These are phyloP conservation scores for Quercus robur DNA, from an alignment of 306 rosid genomes.

Conservation along the genomic window DNA sequence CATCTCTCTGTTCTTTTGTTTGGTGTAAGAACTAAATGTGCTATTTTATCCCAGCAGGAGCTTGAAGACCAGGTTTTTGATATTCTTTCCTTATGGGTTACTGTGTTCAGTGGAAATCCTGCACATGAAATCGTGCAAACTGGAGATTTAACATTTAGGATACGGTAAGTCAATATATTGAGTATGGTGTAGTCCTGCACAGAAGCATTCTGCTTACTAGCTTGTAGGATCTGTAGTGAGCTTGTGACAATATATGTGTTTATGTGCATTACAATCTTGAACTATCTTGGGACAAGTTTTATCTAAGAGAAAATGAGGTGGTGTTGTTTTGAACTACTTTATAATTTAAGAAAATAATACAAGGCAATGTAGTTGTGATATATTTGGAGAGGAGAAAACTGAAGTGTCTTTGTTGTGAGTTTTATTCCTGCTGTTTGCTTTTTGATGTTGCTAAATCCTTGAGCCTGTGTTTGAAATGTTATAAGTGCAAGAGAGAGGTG, in stretches of 20 bases:
- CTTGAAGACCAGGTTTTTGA: conserved; percentile 90
- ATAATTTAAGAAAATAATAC: neutral
- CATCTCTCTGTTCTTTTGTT: neutral
- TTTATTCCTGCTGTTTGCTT: neutral
- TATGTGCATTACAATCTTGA: neutral
- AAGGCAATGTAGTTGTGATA: neutral
- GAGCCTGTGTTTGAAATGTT: neutral
- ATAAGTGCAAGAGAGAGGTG: neutral
- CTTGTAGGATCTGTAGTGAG: neutral
- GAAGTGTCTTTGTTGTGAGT: neutral
- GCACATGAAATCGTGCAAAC: conserved; percentile 53
- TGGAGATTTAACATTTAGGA: conserved; percentile 64
- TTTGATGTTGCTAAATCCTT: neutral
- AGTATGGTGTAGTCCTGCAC: neutral
- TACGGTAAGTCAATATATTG: conserved; percentile 51
- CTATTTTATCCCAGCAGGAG: conserved; percentile 57
- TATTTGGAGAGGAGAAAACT: neutral
- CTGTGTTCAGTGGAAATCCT: conserved; percentile 64
- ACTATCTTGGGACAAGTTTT: neutral
- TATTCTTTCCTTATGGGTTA: conserved; percentile 90
- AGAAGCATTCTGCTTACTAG: neutral
- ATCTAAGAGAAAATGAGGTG: neutral
- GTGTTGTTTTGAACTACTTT: neutral
- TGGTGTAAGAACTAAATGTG: conserved; percentile 7
- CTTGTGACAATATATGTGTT: neutral